Evolutionary conservation across 2,329 filamentous ascomycete species (phyloP).

Genomic region (Exophiala oligosperma): DNA sequence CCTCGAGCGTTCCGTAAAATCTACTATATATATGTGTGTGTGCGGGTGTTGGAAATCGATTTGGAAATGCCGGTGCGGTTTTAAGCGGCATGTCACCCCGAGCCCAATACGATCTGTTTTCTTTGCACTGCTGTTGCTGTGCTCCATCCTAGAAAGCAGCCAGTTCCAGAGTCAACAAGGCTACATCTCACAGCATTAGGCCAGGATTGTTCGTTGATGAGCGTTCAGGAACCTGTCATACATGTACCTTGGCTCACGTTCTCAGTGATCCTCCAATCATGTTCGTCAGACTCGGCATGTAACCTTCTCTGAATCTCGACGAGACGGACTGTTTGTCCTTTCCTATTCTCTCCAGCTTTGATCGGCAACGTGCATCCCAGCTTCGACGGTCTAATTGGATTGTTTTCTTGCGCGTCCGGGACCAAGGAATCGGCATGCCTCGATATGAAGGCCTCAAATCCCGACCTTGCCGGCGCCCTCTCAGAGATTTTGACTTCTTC

Average conservation of each 20-base stretch:
- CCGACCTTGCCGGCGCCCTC: slow-evolving; percentile 3
- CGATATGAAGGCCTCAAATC: slow-evolving; percentile 4
- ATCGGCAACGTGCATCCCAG: not conserved
- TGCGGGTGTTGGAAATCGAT: too few species aligned
- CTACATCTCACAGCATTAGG: too few species aligned
- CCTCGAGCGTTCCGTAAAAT: too few species aligned
- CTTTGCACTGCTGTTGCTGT: too few species aligned
- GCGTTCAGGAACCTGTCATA: not conserved
- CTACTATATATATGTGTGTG: too few species aligned
- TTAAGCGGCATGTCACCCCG: too few species aligned
- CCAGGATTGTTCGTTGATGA: too few species aligned
- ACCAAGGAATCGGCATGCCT: not conserved
- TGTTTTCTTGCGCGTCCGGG: not conserved
- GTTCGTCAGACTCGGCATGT: not conserved
- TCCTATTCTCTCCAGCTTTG: not conserved
- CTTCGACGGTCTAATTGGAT: not conserved
- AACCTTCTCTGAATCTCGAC: not conserved
- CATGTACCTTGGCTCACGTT: not conserved
- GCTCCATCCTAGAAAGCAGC: too few species aligned
- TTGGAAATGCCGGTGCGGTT: too few species aligned
- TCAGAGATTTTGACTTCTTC: slow-evolving; percentile 10
- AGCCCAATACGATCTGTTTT: too few species aligned
- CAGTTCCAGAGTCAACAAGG: too few species aligned
- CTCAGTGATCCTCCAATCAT: not conserved
- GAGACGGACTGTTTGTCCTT: not conserved